These are phyloP conservation scores for Fomitopsis pulvina DNA, from an alignment of 768 basidiomycete species.

Conservation along the genomic window DNA sequence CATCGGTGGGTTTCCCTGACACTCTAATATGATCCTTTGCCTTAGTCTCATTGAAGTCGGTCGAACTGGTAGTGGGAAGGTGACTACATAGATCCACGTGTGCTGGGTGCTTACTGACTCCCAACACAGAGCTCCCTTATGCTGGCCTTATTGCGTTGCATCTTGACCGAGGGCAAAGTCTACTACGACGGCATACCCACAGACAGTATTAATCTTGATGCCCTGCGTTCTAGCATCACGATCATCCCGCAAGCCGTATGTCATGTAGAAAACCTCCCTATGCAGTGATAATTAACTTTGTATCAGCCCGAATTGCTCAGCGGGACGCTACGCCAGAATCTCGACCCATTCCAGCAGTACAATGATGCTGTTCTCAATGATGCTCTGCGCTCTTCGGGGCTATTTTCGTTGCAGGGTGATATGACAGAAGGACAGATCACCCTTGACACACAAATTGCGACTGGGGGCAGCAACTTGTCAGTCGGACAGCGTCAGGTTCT, in stretches of 20 bases:
- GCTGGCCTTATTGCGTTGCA: slow-evolving; percentile 46
- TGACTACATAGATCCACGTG: slow-evolving; percentile 9
- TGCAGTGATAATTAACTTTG: not conserved
- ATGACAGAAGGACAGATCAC: slow-evolving; percentile 31
- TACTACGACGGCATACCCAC: slow-evolving; percentile 44
- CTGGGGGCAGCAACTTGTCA: slow-evolving; percentile 40
- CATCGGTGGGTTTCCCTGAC: slow-evolving; percentile 36
- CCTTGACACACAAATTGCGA: slow-evolving; percentile 38
- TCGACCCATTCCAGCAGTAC: slow-evolving; percentile 54
- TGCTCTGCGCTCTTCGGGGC: slow-evolving; percentile 41
- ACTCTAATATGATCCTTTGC: not conserved
- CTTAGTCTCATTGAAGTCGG: slow-evolving; percentile 32
- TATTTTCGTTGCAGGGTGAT: slow-evolving; percentile 34
- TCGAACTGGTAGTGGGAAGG: slow-evolving; percentile 52
- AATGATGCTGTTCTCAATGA: slow-evolving; percentile 47
- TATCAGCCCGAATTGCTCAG: slow-evolving; percentile 42
- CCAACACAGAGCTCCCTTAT: slow-evolving; percentile 39
- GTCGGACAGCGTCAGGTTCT: slow-evolving; percentile 59
- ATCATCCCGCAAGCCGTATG: slow-evolving; percentile 54
- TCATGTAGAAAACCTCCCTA: not conserved
- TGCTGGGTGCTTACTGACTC: not conserved
- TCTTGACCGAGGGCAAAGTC: slow-evolving; percentile 45
- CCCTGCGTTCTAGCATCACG: slow-evolving; percentile 45
- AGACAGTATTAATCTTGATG: slow-evolving; percentile 43
- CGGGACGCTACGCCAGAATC: slow-evolving; percentile 49